These are phyloP conservation scores for Suhomyces yuchorum DNA, from an alignment of 1,139 yeast genomes.

Conservation along the genomic window DNA sequence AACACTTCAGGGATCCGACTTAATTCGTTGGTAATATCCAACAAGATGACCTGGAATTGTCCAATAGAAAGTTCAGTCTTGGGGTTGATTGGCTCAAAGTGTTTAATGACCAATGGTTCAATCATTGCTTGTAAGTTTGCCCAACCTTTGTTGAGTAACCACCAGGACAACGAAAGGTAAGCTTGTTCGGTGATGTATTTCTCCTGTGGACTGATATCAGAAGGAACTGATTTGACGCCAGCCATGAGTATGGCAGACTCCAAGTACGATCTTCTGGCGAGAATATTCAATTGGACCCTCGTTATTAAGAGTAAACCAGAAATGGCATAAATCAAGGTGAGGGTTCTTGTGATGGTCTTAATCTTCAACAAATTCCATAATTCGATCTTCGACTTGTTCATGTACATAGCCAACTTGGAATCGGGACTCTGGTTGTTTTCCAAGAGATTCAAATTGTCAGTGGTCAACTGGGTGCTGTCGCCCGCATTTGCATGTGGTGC, in stretches of 20 bases:
- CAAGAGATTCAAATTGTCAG: constrained; percentile 43
- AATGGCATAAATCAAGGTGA: constrained; percentile 70
- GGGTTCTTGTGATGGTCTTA: constrained; percentile 70
- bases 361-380: constrained; percentile 84
- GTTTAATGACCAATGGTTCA: constrained; percentile 57
- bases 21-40: constrained; percentile 22
- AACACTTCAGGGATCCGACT: constrained; percentile 22
- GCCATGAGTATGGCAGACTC: constrained; percentile 77
- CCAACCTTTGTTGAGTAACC: constrained; percentile 92
- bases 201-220: constrained; percentile 25
- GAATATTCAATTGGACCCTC: constrained; percentile 80
- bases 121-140: constrained; percentile 54
- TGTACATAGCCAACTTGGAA: constrained; percentile 31
- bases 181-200: constrained; percentile 72
- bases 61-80: constrained; percentile 66
- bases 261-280: constrained; percentile 84
- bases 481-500: constrained; percentile 10
- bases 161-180: constrained; percentile 88
- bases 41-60: constrained; percentile 47
- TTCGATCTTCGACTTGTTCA: constrained; percentile 64
- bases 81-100: constrained; percentile 68
- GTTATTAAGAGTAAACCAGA: constrained; percentile 75
- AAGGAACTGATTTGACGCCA: constrained; percentile 27
- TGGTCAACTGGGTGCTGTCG: constrained; percentile 31
- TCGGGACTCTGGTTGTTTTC: constrained; percentile 29